These are phyloP conservation scores for Torulaspora indica DNA, from an alignment of 805 yeast species.

Conservation along the genomic window DNA sequence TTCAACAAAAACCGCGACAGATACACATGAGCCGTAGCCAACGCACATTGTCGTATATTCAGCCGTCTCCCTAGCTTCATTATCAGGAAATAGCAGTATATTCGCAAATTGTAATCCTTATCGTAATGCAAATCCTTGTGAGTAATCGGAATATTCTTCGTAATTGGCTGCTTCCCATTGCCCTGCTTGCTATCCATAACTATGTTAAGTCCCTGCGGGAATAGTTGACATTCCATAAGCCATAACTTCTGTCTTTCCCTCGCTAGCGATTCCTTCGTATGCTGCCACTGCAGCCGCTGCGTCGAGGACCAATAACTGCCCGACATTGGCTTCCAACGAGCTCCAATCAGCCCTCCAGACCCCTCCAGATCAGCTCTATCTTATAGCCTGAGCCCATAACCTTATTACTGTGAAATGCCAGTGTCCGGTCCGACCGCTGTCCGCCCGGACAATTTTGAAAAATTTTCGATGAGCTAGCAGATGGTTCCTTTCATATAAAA, in stretches of 20 bases:
- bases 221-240: conserved; percentile 37
- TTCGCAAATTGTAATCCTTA: conserved; percentile 58
- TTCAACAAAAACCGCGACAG: conserved; percentile 69
- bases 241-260: conserved; percentile 42
- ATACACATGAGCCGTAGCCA: conserved; percentile 87
- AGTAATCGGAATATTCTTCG: conserved; percentile 39
- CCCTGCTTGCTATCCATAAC: conserved; percentile 32
- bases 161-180: conserved; percentile 32
- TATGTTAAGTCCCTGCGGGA: conserved; percentile 34
- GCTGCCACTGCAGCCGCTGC: conserved; percentile 78
- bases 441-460: conserved; percentile 5
- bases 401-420: background rate
- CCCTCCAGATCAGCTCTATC: background rate
- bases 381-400: background rate
- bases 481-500: conserved; percentile 6
- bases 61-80: conserved; percentile 75
- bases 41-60: conserved; percentile 71
- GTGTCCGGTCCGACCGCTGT: conserved; percentile 8
- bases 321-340: conserved; percentile 42
- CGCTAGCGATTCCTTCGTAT: conserved; percentile 55
- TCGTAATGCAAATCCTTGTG: conserved; percentile 41
- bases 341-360: background rate
- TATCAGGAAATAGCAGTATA: conserved; percentile 71
- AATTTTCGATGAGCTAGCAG: conserved; percentile 6
- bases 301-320: conserved; percentile 87